Base-by-base conservation (phyloP, 352 stramenopile genomes). In the Globisporangium uncinulatum region DNA sequence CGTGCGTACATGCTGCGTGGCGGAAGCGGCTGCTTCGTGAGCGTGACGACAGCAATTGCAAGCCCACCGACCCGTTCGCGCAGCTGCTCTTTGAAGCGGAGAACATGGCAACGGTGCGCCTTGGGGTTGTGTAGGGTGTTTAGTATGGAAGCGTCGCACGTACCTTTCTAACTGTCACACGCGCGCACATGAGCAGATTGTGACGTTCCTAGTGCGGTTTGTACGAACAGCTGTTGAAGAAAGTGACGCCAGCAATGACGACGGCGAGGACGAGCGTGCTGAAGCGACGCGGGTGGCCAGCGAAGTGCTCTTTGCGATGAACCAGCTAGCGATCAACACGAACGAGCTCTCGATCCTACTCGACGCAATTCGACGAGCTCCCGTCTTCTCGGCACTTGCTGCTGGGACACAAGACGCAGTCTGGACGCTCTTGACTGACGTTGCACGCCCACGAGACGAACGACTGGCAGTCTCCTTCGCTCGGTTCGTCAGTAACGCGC, bases 401-500 rank as follows among this genome's bases (percentile, higher is more conserved):
- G n/a, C 4, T 5, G 43, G 6, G 0, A 14, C 34, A 39, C 7
- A 2, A 13, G 29, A 19, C 4, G 42, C 10, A 45, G n/a, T 50
- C 11, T 55, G 17, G 7, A 29, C 14, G 19, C 4, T 32, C 10
- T 5, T 0, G 20, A 4, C 8, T 2, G 6, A 17, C 3, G 11
- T 52, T 11, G 43, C 21, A 14, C 34, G 19, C 21, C 48, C 42
- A 10, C 43, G n/a, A 34, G 21, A 45, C 11, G 50, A 63, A 43
- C 51, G 52, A 24, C 21, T 63, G 3, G 34, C 42, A 0, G 39
- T 63, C 19, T 63, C 43, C 51, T 63, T 46, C 36, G 14, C 47
- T 37, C 36, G 36, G 4, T 63, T 62, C 39, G 11, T 63, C 14
- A 20, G 8, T n/a, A 24, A 32, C 6, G 37, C 19, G 0, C 17